A percentile compares a stretch with the other conserved stretches of the same genome.
Conservation (phyloP, 768 basidiomycete genomes). For the Auriscalpium orientale region DNA sequence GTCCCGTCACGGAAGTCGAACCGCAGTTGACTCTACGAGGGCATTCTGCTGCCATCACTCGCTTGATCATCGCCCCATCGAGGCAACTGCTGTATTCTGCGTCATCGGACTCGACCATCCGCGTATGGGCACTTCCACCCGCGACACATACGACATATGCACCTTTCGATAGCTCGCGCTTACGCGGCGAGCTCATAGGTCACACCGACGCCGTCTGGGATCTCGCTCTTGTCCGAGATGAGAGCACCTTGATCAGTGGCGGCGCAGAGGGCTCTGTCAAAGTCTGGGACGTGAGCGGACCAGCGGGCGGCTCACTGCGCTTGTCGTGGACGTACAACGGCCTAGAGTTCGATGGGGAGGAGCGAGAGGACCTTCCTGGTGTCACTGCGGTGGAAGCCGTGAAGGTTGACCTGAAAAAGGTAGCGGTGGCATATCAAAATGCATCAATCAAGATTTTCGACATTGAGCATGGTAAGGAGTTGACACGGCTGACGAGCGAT, state of each 20-base stretch:
- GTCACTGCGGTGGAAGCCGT: conserved; percentile 82
- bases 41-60: conserved; percentile 86
- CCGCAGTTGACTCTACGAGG: conserved; percentile 91
- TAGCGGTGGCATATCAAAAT: conserved; percentile 88
- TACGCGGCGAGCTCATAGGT: conserved; percentile 76
- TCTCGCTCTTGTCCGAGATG: conserved; percentile 75
- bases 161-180: conserved; percentile 75
- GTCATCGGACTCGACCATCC: conserved; percentile 88
- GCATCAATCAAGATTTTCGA: conserved; percentile 88
- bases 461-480: conserved; percentile 79
- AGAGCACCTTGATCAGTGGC: conserved; percentile 80
- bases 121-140: conserved; percentile 80
- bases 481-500: conserved; percentile 39
- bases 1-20: conserved; percentile 79
- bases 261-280: conserved; percentile 90
- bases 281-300: conserved; percentile 82
- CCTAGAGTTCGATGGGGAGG: conserved; percentile 38
- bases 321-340: conserved; percentile 79
- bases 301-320: conserved; percentile 55
- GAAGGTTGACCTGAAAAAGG: conserved; percentile 74
- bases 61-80: conserved; percentile 71
- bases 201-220: conserved; percentile 98
- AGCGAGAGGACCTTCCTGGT: conserved; percentile 42
- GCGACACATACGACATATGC: conserved; percentile 83
- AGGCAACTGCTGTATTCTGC: conserved; percentile 81